These are phyloP conservation scores for Botrytis byssoidea DNA, from an alignment of 2,329 filamentous ascomycete genomes.

Conservation along the genomic window DNA sequence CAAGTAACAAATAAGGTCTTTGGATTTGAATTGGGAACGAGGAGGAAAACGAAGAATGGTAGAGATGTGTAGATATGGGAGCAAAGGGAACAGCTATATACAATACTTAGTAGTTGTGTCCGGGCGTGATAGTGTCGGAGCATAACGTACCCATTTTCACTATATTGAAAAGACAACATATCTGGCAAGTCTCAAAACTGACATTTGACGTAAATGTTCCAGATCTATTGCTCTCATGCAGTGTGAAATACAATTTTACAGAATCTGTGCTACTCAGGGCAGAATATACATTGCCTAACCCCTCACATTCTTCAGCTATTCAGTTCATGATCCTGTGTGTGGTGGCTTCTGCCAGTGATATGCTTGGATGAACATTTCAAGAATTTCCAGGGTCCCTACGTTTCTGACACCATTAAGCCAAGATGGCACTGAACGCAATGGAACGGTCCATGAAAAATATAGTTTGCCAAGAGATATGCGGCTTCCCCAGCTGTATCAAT, in stretches of 20 bases:
- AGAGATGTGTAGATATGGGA: not conserved
- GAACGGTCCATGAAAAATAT: too few species aligned
- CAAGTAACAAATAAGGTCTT: not conserved
- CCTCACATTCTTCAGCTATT: not conserved
- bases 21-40: not conserved
- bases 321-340: not conserved
- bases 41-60: not conserved
- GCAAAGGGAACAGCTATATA: not conserved
- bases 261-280: not conserved
- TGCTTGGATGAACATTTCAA: not conserved
- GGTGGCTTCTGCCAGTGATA: not conserved
- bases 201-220: not conserved
- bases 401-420: too few species aligned
- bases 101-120: not conserved
- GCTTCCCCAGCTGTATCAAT: too few species aligned
- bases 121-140: not conserved
- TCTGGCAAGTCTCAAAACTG: not conserved
- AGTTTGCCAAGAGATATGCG: too few species aligned
- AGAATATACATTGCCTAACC: not conserved
- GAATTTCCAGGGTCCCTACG: too few species aligned
- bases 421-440: too few species aligned
- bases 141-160: not conserved
- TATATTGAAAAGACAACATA: not conserved
- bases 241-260: not conserved
- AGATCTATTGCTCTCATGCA: not conserved